A percentile compares a stretch with the other conserved stretches of the same genome.
These are phyloP conservation scores for Penicillium palitans DNA, from an alignment of 2,329 filamentous ascomycete species.

Conservation along the genomic window DNA sequence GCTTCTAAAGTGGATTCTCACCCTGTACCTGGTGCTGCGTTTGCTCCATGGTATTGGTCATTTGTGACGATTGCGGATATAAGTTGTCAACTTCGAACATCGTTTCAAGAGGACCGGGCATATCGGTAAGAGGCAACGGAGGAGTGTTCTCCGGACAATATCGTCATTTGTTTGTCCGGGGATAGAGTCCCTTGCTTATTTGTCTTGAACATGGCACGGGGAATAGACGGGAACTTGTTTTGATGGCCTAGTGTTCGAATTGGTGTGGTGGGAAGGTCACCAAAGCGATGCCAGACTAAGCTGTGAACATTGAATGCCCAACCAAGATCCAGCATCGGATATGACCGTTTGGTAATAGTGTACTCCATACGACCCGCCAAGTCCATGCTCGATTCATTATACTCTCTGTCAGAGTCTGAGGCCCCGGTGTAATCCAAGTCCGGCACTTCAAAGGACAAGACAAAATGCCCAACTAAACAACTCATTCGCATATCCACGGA, in stretches of 20 bases:
- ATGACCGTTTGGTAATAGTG: background rate
- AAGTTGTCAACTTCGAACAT: background rate
- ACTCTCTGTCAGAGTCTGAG: background rate
- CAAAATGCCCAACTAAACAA: background rate
- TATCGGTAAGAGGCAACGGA: background rate
- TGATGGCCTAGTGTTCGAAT: background rate
- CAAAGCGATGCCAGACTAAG: background rate
- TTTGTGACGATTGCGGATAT: conserved; percentile 7
- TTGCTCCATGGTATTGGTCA: background rate
- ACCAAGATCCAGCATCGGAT: background rate
- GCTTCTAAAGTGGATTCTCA: background rate
- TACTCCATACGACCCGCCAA: background rate
- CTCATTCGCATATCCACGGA: background rate
- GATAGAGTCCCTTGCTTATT: background rate
- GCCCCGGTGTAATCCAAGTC: background rate
- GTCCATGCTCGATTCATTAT: background rate
- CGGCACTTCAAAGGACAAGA: conserved; percentile 8
- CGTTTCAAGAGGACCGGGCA: background rate
- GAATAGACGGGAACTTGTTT: background rate
- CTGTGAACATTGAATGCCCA: background rate
- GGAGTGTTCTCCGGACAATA: conserved; percentile 5
- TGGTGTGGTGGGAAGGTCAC: background rate
- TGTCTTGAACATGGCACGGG: background rate
- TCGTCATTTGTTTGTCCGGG: background rate
- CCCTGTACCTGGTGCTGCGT: background rate